These are phyloP conservation scores for Fonsecaea monophora DNA, from an alignment of 2,329 filamentous ascomycete genomes.

Conservation along the genomic window DNA sequence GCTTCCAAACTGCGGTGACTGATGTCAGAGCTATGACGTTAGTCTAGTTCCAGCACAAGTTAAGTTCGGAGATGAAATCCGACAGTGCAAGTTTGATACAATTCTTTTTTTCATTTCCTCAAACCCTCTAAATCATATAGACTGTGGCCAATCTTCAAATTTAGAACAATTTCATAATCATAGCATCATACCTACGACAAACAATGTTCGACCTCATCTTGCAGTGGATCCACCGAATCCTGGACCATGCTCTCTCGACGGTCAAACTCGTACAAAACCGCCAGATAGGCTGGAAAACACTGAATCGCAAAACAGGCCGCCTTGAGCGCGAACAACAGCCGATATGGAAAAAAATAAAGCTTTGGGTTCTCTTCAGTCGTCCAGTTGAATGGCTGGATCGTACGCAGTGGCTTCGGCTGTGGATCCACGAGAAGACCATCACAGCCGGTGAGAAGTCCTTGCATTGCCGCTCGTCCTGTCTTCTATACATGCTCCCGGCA, in stretches of 20 bases:
- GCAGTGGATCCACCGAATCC: not conserved
- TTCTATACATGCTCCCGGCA: not conserved
- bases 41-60: not conserved
- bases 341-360: conserved; percentile 51
- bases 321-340: conserved; percentile 50
- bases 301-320: conserved; percentile 46
- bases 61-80: not conserved
- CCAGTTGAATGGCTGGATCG: conserved; percentile 51
- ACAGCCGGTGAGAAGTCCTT: conserved; percentile 40
- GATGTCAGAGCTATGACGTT: conserved; percentile 7
- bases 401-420: conserved; percentile 48
- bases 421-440: conserved; percentile 48
- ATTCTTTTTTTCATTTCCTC: not conserved
- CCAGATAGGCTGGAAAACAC: conserved; percentile 44
- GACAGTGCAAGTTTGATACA: not conserved
- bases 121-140: not conserved
- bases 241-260: conserved; percentile 3
- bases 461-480: not conserved
- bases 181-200: not conserved
- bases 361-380: conserved; percentile 53
- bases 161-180: not conserved
- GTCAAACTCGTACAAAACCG: conserved; percentile 42
- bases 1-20: not conserved
- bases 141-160: not conserved
- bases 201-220: conserved; percentile 3